Evolutionary conservation across 768 basidiomycete species (phyloP).

Genomic region (Solioccasus polychromus): DNA sequence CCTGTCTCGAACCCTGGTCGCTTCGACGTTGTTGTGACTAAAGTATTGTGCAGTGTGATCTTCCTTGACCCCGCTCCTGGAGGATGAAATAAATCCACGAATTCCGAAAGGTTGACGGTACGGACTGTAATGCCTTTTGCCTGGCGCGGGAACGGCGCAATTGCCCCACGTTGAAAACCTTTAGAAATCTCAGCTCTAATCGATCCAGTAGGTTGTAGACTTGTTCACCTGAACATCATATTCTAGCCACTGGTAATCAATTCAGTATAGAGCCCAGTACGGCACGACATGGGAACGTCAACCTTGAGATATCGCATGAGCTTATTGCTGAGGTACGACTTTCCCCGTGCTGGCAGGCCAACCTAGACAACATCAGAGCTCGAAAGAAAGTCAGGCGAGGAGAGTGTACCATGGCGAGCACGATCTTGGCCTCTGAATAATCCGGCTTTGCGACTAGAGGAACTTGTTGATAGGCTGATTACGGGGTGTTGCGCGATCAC

Average conservation of each 20-base stretch:
- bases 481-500: background rate
- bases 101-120: conserved; percentile 3
- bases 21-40: conserved; percentile 79
- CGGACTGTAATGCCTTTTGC: conserved; percentile 71
- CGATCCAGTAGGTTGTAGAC: background rate
- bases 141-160: conserved; percentile 82
- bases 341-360: conserved; percentile 95
- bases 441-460: conserved; percentile 87
- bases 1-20: conserved; percentile 70
- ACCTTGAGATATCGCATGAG: conserved; percentile 95
- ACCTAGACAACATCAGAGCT: conserved; percentile 49
- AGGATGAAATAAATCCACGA: conserved; percentile 4
- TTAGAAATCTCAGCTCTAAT: conserved; percentile 1
- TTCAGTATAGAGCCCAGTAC: conserved; percentile 9
- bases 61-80: conserved; percentile 78
- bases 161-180: conserved; percentile 99
- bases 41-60: conserved; percentile 92
- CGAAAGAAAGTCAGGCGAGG: background rate
- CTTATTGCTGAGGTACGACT: conserved; percentile 98
- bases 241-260: conserved; percentile 83
- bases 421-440: conserved; percentile 98
- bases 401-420: conserved; percentile 83
- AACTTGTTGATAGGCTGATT: background rate
- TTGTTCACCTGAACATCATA: conserved; percentile 84
- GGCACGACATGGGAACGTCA: conserved; percentile 19